Base-by-base conservation (phyloP, 208 protist genomes). In the Acanthamoeba pearcei region DNA sequence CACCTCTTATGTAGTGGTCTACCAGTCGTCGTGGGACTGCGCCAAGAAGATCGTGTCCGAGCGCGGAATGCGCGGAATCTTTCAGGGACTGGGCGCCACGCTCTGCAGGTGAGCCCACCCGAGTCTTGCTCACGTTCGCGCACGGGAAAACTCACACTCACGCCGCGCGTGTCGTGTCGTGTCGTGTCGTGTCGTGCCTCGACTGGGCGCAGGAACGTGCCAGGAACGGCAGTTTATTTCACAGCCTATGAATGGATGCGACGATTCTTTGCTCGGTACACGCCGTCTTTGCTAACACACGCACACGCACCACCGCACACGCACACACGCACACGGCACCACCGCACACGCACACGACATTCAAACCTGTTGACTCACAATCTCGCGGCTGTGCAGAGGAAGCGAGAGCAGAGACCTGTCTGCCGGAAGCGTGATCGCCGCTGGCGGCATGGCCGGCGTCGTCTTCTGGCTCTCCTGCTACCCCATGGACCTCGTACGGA, bases 1-100 rank as follows among this genome's bases (percentile, higher is more conserved):
- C 24, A 4, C 6, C 6, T 5, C 4, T n/a, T 8, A 3, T 64
- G 19, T 27, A 88, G 51, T 88, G n/a, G 15, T 66, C 60, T 93
- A 93, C 62, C 76, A 78, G 38, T 93, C 88, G 15, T 94, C 91
- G 29, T 94, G 91, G 91, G 91, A 80, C 12, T 94, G 91, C n/a
- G 49, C 57, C 53, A 60, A 70, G 29, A 62, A n/a, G 72, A 94
- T 94, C 24, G 64, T 94, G 9, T 17, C 91, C 27, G 55, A 80
- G 29, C 72, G 72, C 10, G 91, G 91, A 12, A 22, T 68, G 72
- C 27, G 46, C 8, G 91, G 91, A 12, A 19, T 94, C 29, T 94
- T 74, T 24, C 91, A 94, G 70, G 91, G 91, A 17, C 70, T 94
- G 42, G 32, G 51, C 22, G 91, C 91, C 42, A 94, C 91, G 15